A percentile compares a stretch with the other conserved stretches of the same genome.
Conservation (phyloP, 495 filamentous ascomycete genomes). For the Podospora pseudoanserina region DNA sequence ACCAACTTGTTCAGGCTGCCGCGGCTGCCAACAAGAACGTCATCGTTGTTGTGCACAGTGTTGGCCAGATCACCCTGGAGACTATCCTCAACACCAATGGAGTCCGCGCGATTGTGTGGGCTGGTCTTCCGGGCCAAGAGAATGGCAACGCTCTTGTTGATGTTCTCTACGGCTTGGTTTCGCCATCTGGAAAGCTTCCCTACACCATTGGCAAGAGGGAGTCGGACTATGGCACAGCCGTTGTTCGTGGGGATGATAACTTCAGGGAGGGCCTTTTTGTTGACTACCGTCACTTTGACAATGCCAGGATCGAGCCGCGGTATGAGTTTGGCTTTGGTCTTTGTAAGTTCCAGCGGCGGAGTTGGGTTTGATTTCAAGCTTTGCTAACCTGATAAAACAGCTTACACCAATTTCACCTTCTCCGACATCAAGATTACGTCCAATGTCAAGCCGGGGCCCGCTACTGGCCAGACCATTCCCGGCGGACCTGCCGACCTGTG, state of each 20-base stretch:
- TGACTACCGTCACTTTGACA: conserved; percentile 77
- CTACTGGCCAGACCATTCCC: conserved; percentile 9
- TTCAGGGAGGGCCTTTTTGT: conserved; percentile 74
- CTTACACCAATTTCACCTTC: conserved; percentile 70
- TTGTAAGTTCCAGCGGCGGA: conserved; percentile 27
- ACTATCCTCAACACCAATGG: conserved; percentile 70
- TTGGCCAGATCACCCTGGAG: conserved; percentile 83
- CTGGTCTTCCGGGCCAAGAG: conserved; percentile 36
- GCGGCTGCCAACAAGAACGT: conserved; percentile 59
- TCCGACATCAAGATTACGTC: conserved; percentile 47
- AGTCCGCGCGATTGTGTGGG: conserved; percentile 45
- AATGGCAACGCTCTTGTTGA: conserved; percentile 30
- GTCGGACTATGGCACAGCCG: conserved; percentile 52
- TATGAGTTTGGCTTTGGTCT: conserved; percentile 81
- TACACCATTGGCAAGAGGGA: conserved; percentile 61
- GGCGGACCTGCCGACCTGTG: conserved; percentile 77
- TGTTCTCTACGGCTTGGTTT: conserved; percentile 35
- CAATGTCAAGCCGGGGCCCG: background rate
- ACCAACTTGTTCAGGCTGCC: conserved; percentile 66
- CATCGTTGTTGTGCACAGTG: conserved; percentile 91
- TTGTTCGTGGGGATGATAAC: conserved; percentile 41
- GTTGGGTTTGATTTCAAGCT: background rate
- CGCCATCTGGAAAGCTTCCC: conserved; percentile 63
- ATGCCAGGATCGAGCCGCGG: conserved; percentile 56
- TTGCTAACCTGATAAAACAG: background rate